These are phyloP conservation scores for Cryptosporidium bovis DNA, from an alignment of 169 alveolate species.

Conservation along the genomic window DNA sequence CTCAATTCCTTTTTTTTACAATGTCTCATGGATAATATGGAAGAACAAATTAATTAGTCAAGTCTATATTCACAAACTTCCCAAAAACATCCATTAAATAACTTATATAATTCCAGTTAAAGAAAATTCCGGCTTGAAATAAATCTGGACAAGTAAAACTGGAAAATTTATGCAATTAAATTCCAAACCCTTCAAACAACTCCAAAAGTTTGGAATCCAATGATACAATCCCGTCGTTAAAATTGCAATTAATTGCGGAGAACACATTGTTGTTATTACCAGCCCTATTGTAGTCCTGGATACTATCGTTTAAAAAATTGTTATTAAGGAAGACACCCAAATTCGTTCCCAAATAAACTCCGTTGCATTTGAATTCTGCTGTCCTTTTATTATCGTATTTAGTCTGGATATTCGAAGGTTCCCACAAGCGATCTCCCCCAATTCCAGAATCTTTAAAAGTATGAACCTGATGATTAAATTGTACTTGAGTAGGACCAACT, in stretches of 20 bases:
- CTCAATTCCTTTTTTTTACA: too few species aligned
- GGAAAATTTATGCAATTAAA: background rate
- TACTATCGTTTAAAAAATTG: too few species aligned
- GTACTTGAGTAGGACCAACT: background rate
- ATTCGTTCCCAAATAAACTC: background rate
- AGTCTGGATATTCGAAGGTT: background rate
- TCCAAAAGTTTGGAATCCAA: constrained; percentile 42
- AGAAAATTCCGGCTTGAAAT: too few species aligned
- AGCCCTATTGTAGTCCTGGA: background rate
- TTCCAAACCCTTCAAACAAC: constrained; percentile 47
- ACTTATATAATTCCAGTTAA: too few species aligned
- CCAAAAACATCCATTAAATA: too few species aligned
- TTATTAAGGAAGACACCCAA: too few species aligned
- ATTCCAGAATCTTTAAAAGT: background rate
- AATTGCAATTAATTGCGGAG: background rate
- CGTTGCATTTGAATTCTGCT: background rate
- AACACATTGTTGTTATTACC: background rate
- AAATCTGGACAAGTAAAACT: too few species aligned
- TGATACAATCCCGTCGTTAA: constrained; percentile 28
- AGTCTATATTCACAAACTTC: too few species aligned
- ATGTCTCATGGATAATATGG: too few species aligned
- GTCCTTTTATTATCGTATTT: background rate
- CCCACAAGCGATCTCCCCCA: constrained; percentile 11
- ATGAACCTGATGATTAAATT: background rate
- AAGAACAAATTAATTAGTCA: too few species aligned